Evolutionary conservation across 768 basidiomycete genomes (phyloP).

Genomic region (Trametes gibbosa): DNA sequence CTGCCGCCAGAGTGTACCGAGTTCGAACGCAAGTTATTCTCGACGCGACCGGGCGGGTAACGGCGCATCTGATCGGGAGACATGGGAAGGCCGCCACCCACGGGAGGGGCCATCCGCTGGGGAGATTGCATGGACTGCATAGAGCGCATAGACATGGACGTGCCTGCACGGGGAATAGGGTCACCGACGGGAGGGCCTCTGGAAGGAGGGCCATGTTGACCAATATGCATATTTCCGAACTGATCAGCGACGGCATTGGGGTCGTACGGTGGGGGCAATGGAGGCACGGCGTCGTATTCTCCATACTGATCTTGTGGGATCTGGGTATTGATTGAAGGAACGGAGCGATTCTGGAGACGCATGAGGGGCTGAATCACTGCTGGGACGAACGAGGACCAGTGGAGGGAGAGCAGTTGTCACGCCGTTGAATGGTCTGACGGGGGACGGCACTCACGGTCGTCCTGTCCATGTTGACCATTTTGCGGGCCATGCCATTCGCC

Average conservation of each 20-base stretch:
- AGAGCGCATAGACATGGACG: constrained; percentile 37
- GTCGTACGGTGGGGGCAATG: constrained; percentile 40
- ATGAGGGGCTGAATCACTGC: constrained; percentile 28
- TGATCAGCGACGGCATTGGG: constrained; percentile 45
- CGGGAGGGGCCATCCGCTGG: constrained; percentile 15
- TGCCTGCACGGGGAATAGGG: constrained; percentile 52
- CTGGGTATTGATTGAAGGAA: constrained; percentile 43
- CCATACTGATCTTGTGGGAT: constrained; percentile 27
- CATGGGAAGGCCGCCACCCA: constrained; percentile 14
- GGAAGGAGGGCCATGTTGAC: constrained; percentile 36
- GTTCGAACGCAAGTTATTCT: constrained; percentile 15
- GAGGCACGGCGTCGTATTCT: constrained; percentile 21
- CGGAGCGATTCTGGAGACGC: constrained; percentile 48
- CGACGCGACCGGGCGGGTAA: constrained; percentile 20
- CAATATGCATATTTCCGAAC: constrained; percentile 54
- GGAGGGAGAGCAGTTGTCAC: constrained; percentile 1
- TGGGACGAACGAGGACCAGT: neutral
- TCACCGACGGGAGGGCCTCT: constrained; percentile 36
- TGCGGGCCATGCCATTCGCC: neutral
- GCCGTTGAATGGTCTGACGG: neutral
- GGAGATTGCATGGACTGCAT: constrained; percentile 20
- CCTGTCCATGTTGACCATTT: constrained; percentile 11
- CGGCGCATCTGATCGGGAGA: constrained; percentile 21
- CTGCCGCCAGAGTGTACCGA: constrained; percentile 36
- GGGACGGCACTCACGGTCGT: constrained; percentile 20